Evolutionary conservation across 2,329 filamentous ascomycete species (phyloP).

Genomic region (Alternaria conjuncta): DNA sequence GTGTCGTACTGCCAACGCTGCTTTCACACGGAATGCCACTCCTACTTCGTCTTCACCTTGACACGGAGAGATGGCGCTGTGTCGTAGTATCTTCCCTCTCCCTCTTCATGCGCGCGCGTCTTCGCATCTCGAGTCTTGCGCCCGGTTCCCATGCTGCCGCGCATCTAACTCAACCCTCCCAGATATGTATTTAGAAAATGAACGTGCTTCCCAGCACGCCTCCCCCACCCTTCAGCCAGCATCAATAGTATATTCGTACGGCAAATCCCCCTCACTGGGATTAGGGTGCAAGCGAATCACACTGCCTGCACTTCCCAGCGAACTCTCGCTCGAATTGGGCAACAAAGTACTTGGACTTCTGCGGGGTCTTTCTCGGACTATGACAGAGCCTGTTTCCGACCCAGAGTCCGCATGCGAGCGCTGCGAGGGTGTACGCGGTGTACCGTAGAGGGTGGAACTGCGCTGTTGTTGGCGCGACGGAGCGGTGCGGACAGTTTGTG

Average conservation of each 20-base stretch:
- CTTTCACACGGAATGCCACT: neutral
- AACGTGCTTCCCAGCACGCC: neutral
- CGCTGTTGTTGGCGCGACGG: slow-evolving; percentile 32
- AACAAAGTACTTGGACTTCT: slow-evolving; percentile 40
- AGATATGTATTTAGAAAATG: neutral
- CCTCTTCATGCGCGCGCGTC: neutral
- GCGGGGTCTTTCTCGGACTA: slow-evolving; percentile 20
- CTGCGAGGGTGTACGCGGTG: slow-evolving; percentile 34
- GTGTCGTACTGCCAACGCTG: neutral
- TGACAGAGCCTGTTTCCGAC: slow-evolving; percentile 37
- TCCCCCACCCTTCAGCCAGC: slow-evolving; percentile 9
- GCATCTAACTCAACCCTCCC: neutral
- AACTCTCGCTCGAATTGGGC: slow-evolving; percentile 40
- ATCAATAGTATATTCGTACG: slow-evolving; percentile 38
- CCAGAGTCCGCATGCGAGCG: slow-evolving; percentile 24
- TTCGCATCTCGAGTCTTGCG: neutral
- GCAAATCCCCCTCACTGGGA: slow-evolving; percentile 38
- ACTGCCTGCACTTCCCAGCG: slow-evolving; percentile 28
- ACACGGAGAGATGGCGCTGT: neutral
- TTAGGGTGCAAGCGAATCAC: slow-evolving; percentile 36
- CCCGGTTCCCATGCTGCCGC: too few relatives aligned
- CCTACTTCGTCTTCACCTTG: too few relatives aligned
- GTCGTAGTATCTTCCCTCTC: neutral
- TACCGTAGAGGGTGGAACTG: slow-evolving; percentile 28
- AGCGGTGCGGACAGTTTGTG: slow-evolving; percentile 41